Conservation (phyloP, 257 asterid species). For the Solanum appendiculatum region DNA sequence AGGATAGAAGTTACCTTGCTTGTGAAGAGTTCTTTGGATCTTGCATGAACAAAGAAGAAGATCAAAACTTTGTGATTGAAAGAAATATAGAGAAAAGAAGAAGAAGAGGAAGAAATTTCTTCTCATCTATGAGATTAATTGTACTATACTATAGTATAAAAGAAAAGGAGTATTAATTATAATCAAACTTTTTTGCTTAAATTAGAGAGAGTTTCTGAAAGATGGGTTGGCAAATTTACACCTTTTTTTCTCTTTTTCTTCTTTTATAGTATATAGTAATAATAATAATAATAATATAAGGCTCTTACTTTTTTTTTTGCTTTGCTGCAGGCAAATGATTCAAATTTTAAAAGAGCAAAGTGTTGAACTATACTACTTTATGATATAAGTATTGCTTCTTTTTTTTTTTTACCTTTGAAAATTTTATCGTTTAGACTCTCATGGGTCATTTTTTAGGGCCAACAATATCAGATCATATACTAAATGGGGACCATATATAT, state of each 20-base stretch:
- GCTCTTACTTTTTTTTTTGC: conserved; percentile 23
- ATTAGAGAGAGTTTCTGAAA: conserved; percentile 1
- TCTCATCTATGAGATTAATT: neutral
- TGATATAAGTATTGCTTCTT: neutral
- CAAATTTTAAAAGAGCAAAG: neutral
- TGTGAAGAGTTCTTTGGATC: conserved; percentile 32
- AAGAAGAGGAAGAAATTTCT: conserved; percentile 9
- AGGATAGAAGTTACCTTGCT: conserved; percentile 17
- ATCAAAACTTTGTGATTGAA: neutral
- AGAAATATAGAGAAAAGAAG: neutral
- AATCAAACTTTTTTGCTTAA: conserved; percentile 3
- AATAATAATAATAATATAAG: conserved; percentile 5
- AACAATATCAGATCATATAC: neutral
- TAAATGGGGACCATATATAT: neutral
- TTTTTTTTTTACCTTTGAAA: conserved; percentile 8
- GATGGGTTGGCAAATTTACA: conserved; percentile 26
- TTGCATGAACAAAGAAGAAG: conserved; percentile 33
- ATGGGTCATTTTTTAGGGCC: neutral
- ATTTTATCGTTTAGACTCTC: neutral
- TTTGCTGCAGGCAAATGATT: conserved; percentile 29
- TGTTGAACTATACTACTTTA: neutral
- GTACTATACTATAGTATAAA: neutral
- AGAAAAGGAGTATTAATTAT: neutral
- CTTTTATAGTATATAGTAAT: neutral
- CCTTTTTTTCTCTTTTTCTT: conserved; percentile 3